Base-by-base conservation (phyloP, 1,284 basidiomycete species). In the Rhodotorula sp. region DNA sequence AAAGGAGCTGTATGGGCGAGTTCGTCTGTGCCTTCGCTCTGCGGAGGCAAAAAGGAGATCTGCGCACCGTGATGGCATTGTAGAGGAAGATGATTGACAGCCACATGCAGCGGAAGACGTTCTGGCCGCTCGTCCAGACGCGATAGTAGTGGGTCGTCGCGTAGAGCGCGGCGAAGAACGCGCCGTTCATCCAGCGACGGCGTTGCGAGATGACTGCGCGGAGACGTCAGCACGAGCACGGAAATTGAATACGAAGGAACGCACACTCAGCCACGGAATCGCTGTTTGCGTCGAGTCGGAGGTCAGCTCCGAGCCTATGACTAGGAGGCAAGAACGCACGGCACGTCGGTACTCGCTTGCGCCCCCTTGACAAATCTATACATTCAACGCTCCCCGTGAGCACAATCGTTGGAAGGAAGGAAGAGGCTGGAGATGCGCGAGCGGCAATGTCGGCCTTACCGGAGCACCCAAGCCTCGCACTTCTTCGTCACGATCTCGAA, bases 101-200 rank as follows among this genome's bases (percentile, higher is more conserved):
- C 15, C 26, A 54, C 51, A 92, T 84, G 83, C 90, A 94, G 70
- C 92, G 85, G 82, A 94, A 87, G 80, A 92, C 87, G 76, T 86
- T 86, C 79, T 95, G 92, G 4, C 92, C 92, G n/a, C 90, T 92
- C 1, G 89, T 88, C 89, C 91, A 93, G 73, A 95, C 90, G 65
- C 87, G 85, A 82, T 85, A 91, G 83, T 88, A 92, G 81, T 89
- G 90, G 24, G 90, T 83, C 2, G 91, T 89, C 2, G 92, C 89
- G 77, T 94, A 91, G 62, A 93, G 86, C 4, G 89, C 90, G 28
- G 92, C 92, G 77, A 92, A 91, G 20, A 92, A 81, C 13, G 89
- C 91, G 55, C 92, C 92, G 77, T 95, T 94, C 70, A 94, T 80
- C 92, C 92, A 94, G 75, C 92, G 34, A 26, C 66, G 48, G n/a